Base-by-base conservation (phyloP, 1,284 basidiomycete genomes). In the Cerioporus squamosus region DNA sequence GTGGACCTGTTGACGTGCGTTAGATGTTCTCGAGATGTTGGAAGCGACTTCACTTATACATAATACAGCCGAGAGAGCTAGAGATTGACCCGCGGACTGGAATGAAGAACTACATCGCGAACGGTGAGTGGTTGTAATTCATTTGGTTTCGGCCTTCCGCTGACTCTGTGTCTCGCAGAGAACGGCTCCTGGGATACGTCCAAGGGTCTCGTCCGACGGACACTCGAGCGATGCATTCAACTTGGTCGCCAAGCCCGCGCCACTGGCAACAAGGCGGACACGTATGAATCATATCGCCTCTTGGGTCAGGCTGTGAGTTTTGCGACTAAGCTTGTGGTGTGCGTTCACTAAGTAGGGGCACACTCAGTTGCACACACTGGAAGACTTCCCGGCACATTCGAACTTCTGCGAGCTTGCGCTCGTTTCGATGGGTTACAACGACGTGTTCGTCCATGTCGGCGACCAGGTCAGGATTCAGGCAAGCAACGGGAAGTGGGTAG, bases 91-190 rank as follows among this genome's bases (percentile, higher is more conserved):
- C 86, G 1, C 79, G 82, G 10, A 93, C 91, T 0, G 95, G 95
- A 5, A 97, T 98, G 94, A 97, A 97, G 79, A 95, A 95, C 70
- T 98, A 97, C 72, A 95, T 97, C 59, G 93, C 93, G 2, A 96
- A 95, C 68, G 88, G 87, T 84, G 48, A 2, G 51, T 38, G 14
- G 22, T n/a, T 39, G 12, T 12, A 31, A 9, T 26, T n/a, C n/a
- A n/a, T 12, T 3, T 42, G n/a, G n/a, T 18, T 4, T 12, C 2
- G 2, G 20, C 23, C 22, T 1, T 23, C 17, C n/a, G n/a, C 24
- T 17, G 10, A 29, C 6, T n/a, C 17, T 33, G 36, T 52, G 3
- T 26, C 40, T 14, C 14, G 22, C 60, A 87, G 92, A 94, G 68
- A 74, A 81, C 36, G 89, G 91, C 5, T 63, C 71, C 23, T 98